Evolutionary conservation across 2,329 filamentous ascomycete genomes (phyloP).

Genomic region (Chrysoporthe cubensis): DNA sequence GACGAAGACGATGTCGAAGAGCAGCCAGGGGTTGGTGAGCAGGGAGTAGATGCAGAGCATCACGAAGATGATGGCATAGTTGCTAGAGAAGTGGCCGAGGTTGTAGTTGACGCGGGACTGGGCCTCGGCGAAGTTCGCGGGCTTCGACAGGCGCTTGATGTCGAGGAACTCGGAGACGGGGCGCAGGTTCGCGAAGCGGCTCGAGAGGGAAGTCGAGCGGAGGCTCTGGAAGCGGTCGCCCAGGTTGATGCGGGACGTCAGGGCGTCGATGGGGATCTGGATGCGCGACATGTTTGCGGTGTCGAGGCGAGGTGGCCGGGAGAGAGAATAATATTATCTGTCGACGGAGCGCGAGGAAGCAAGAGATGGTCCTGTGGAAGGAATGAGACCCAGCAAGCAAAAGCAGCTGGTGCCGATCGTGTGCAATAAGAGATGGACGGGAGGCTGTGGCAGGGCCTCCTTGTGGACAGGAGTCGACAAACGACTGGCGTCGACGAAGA

Average conservation of each 20-base stretch:
- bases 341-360: conserved; percentile 3
- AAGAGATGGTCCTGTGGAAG: conserved; percentile 6
- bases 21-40: conserved; percentile 81
- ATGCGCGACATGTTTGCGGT: conserved; percentile 73
- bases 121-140: conserved; percentile 84
- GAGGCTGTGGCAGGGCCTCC: conserved; percentile 29
- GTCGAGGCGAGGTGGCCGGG: no score
- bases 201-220: conserved; percentile 75
- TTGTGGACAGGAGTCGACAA: not conserved
- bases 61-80: conserved; percentile 91
- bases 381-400: not conserved
- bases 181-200: conserved; percentile 89
- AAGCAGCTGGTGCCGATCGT: not conserved
- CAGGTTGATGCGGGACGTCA: conserved; percentile 90
- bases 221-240: conserved; percentile 83
- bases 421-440: not conserved
- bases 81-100: conserved; percentile 94
- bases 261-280: conserved; percentile 86
- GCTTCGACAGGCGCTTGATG: conserved; percentile 93
- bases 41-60: conserved; percentile 97
- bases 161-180: conserved; percentile 94
- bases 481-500: conserved; percentile 1
- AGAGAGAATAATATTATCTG: not conserved
- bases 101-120: conserved; percentile 98
- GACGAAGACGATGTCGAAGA: conserved; percentile 92